Evolutionary conservation across 768 basidiomycete species (phyloP), one percentile per base, ranked within the genome.

Genomic region (Boletellus ananiceps): DNA sequence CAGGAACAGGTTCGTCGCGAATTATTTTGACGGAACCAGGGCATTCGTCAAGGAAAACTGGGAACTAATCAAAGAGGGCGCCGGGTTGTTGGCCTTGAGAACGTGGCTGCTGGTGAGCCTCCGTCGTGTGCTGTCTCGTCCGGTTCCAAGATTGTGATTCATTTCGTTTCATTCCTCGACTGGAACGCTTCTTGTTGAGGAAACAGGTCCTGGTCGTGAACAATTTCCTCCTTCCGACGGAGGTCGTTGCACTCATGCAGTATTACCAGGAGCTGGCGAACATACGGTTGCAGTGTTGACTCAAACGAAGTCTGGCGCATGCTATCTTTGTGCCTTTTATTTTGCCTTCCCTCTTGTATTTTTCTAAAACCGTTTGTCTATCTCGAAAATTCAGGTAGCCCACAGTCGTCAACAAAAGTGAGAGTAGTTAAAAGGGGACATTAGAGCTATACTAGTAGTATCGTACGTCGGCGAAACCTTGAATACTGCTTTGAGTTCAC

Each of bases 61-160:
- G 80, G 66, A 62, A 46, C 76, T 83, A 69, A 88, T 89, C 23
- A 80, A 84, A 53, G 69, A 69, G 33, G 86, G 84, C 11, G 86
- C 86, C 33, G 87, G 87, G 2, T 77, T 82, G 74, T 69, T 74
- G 32, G 83, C 84, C 0, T 58, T 88, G 54, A 70, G 84, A 36
- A 74, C 75, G 36, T 86, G 77, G 73, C 64, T 87, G 1, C 53
- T 85, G 58, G 86, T 84, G 50, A 59, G 76, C 59, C 3, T 18
- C 29, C 29, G 3, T 29, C 29, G 29, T 9, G 29, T 29, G 47
- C 50, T 44, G 18, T 53, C 27, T 32, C 3, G 33, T 25, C 12
- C n/a, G 2, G 8, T 39, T 33, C 32, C 21, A 33, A 18, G 27
- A 1, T 15, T 34, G 29, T 47, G 40, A 46, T 18, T 25, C 5